Percentiles rank a stretch among this genome's conserved stretches.
These are phyloP conservation scores for Calonectria pseudoreteaudii DNA, from an alignment of 2,329 filamentous ascomycete genomes.

Conservation along the genomic window DNA sequence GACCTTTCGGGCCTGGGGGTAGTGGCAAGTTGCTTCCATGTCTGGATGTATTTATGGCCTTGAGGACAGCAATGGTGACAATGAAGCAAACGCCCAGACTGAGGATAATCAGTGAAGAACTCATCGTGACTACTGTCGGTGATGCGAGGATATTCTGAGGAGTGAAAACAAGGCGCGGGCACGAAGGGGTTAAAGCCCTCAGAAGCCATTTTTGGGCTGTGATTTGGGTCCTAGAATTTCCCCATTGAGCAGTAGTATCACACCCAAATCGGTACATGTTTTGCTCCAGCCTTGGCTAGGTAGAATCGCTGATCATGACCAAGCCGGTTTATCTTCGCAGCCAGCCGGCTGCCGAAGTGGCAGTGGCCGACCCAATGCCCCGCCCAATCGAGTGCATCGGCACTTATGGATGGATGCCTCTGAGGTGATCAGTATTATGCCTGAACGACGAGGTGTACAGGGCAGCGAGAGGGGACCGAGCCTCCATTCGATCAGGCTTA, in stretches of 20 bases:
- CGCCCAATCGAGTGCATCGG: background rate
- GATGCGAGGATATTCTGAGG: background rate
- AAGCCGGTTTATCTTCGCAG: background rate
- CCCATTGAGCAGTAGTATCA: background rate
- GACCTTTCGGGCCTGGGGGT: slow-evolving; percentile 31
- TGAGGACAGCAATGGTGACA: background rate
- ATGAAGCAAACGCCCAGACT: background rate
- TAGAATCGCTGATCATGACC: background rate
- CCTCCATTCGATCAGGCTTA: background rate
- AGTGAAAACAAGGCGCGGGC: background rate
- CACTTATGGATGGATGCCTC: background rate
- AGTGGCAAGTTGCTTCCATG: background rate
- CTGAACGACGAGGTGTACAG: background rate
- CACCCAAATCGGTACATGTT: background rate
- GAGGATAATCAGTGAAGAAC: background rate
- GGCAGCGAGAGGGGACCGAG: background rate
- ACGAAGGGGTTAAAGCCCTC: background rate
- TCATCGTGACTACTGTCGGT: background rate
- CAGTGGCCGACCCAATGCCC: background rate
- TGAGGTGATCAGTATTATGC: background rate
- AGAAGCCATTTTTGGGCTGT: background rate
- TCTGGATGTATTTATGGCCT: background rate
- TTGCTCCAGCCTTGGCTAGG: background rate
- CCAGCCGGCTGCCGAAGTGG: background rate
- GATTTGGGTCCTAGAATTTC: background rate